These are phyloP conservation scores for Pseudopyrenochaeta lycopersici DNA, from an alignment of 2,329 filamentous ascomycete species.

Conservation along the genomic window DNA sequence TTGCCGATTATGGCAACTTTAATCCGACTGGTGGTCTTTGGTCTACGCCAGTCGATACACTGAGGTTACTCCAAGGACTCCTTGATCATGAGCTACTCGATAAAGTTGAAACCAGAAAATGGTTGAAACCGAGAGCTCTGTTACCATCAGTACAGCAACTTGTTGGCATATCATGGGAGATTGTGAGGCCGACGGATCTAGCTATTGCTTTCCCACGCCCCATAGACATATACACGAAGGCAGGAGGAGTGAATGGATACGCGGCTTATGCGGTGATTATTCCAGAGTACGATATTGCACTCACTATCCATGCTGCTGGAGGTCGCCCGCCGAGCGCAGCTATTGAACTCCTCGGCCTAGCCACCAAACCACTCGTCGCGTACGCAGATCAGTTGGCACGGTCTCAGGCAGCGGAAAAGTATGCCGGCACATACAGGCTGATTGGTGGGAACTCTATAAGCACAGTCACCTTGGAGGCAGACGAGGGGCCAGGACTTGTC, in stretches of 20 bases:
- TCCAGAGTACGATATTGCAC: conserved; percentile 33
- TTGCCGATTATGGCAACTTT: conserved; percentile 30
- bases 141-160: conserved; percentile 29
- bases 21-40: conserved; percentile 38
- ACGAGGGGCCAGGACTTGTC: conserved; percentile 33
- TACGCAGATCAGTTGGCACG: conserved; percentile 31
- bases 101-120: conserved; percentile 22
- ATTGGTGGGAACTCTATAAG: neutral
- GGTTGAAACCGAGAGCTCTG: conserved; percentile 33
- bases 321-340: conserved; percentile 15
- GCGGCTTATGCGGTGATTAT: conserved; percentile 26
- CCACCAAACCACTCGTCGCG: conserved; percentile 23
- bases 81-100: conserved; percentile 23
- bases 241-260: conserved; percentile 34
- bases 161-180: conserved; percentile 40
- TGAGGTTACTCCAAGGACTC: conserved; percentile 28
- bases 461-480: conserved; percentile 18
- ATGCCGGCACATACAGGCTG: conserved; percentile 29
- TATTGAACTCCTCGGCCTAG: conserved; percentile 17
- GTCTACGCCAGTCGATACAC: conserved; percentile 34
- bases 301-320: conserved; percentile 34
- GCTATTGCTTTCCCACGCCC: conserved; percentile 22
- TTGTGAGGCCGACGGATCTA: conserved; percentile 29
- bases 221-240: conserved; percentile 36
- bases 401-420: conserved; percentile 23